Conservation (phyloP, 2,329 filamentous ascomycete genomes). For the Penicillium fuscoglaucum region DNA sequence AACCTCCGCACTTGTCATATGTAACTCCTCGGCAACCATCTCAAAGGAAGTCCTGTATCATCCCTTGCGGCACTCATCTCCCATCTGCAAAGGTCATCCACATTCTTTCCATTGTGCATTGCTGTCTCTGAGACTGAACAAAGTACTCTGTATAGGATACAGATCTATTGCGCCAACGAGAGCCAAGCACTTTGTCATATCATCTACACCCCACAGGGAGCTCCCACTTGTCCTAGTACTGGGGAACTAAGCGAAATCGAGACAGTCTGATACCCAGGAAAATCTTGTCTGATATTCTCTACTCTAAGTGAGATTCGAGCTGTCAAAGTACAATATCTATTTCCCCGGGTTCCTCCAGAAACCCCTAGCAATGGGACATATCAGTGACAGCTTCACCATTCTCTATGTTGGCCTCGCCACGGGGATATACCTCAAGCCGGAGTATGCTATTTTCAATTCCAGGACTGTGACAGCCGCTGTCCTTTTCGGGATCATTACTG, state of each 20-base stretch:
- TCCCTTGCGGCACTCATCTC: background rate
- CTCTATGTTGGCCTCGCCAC: conserved; percentile 23
- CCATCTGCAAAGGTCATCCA: background rate
- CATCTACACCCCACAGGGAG: background rate
- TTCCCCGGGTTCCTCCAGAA: background rate
- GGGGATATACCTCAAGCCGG: conserved; percentile 25
- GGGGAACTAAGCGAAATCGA: background rate
- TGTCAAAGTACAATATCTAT: background rate
- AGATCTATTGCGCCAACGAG: background rate
- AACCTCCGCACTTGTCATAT: background rate
- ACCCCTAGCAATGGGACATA: conserved; percentile 10
- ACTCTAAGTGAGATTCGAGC: background rate
- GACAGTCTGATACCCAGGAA: background rate
- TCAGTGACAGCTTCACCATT: conserved; percentile 14
- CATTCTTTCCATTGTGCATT: background rate
- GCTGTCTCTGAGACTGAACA: background rate
- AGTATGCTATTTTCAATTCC: conserved; percentile 33
- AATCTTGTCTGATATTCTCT: background rate
- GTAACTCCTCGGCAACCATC: background rate
- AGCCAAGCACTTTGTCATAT: background rate
- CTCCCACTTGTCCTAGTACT: background rate
- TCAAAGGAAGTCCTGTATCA: background rate
- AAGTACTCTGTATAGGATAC: too few relatives aligned
- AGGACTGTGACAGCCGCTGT: conserved; percentile 25
- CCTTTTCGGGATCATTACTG: conserved; percentile 25